Percentiles rank a stretch among this genome's conserved stretches.
These are phyloP conservation scores for Ceratocystis albifundus DNA, from an alignment of 2,329 filamentous ascomycete species.

Conservation along the genomic window DNA sequence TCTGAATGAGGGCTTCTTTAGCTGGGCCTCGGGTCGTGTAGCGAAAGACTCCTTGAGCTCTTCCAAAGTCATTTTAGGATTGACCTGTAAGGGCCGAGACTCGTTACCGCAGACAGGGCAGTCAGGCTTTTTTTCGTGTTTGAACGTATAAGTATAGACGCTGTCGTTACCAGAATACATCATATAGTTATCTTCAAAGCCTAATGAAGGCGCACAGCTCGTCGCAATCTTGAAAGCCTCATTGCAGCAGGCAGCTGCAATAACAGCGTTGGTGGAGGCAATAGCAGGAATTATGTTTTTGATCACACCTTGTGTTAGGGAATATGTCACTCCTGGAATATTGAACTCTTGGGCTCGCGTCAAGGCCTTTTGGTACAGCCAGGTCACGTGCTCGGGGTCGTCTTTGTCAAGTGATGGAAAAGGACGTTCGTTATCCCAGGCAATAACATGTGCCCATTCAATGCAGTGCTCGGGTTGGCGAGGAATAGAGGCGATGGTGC, in stretches of 20 bases:
- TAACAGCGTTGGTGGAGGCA: constrained; percentile 92
- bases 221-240: constrained; percentile 93
- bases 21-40: constrained; percentile 72
- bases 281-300: constrained; percentile 99
- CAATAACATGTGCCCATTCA: constrained; percentile 97
- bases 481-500: constrained; percentile 90
- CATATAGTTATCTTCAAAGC: constrained; percentile 83
- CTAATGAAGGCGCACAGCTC: constrained; percentile 66
- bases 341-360: constrained; percentile 74
- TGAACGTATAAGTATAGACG: constrained; percentile 95
- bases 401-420: constrained; percentile 86
- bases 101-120: constrained; percentile 87
- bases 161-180: constrained; percentile 96
- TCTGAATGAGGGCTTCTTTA: constrained; percentile 85
- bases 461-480: constrained; percentile 96
- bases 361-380: constrained; percentile 81
- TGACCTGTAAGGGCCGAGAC: constrained; percentile 61
- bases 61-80: constrained; percentile 60
- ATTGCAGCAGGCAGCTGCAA: constrained; percentile 91
- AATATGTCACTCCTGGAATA: constrained; percentile 86
- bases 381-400: constrained; percentile 92
- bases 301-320: constrained; percentile 90
- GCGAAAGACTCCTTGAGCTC: constrained; percentile 79
- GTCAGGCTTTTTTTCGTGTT: constrained; percentile 85
- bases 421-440: constrained; percentile 79